A percentile compares a stretch with the other conserved stretches of the same genome.
phyloP scores from a whole-genome alignment of 2,329 filamentous ascomycete species.

The Conoideocrella luteorostrata region DNA sequence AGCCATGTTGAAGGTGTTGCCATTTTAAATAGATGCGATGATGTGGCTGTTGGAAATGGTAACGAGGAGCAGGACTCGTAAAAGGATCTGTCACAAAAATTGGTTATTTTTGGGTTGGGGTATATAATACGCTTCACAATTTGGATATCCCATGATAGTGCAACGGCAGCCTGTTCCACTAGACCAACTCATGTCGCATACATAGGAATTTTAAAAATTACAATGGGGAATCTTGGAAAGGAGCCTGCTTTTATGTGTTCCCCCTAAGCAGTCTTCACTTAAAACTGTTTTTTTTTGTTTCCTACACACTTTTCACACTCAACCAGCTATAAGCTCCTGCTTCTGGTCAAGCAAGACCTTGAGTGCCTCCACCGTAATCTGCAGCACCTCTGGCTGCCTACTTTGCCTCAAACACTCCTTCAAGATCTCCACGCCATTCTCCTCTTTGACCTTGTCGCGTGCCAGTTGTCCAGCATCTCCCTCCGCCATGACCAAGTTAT shows the following conservation, averaged over 20 bases:
- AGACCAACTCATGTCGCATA: no score
- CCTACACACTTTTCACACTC: neutral
- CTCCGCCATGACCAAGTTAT: slow-evolving; percentile 64
- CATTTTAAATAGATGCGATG: slow-evolving; percentile 53
- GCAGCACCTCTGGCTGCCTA: slow-evolving; percentile 61
- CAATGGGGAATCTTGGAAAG: no score
- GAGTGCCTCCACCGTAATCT: slow-evolving; percentile 64
- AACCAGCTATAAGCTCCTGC: neutral
- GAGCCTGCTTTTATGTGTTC: no score
- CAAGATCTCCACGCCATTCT: slow-evolving; percentile 60
- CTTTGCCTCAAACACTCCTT: slow-evolving; percentile 65
- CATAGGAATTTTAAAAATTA: no score
- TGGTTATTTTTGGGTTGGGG: slow-evolving; percentile 3
- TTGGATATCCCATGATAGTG: no score
- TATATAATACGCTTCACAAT: no score
- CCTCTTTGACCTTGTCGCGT: slow-evolving; percentile 52
- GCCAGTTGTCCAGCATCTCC: slow-evolving; percentile 59
- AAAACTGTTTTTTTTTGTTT: slow-evolving; percentile 1
- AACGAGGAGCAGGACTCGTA: slow-evolving; percentile 1
- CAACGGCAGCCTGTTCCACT: no score
- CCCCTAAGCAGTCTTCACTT: no score
- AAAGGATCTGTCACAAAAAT: neutral
- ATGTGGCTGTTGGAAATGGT: slow-evolving; percentile 10
- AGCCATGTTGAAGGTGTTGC: slow-evolving; percentile 64
- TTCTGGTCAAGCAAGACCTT: slow-evolving; percentile 54